Base-by-base conservation (phyloP, 2,329 filamentous ascomycete genomes). In the Lachnellula subtilissima region DNA sequence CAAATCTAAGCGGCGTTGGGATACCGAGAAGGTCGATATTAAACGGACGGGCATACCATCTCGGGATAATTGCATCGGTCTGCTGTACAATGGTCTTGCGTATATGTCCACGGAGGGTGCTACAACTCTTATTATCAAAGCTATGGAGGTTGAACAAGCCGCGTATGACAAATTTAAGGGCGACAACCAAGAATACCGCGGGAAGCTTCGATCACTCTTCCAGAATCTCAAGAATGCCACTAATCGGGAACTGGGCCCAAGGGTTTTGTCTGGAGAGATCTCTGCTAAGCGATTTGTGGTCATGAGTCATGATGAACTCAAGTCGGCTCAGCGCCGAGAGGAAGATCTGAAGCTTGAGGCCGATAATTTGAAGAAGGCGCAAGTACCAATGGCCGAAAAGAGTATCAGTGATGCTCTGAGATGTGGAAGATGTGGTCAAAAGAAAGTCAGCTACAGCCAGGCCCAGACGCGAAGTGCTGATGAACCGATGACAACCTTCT, bases 331-430 rank as follows among this genome's bases (percentile, higher is more conserved):
- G 72, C 88, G 89, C 73, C 84, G 86, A 59, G 84, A 84, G 66
- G 83, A 87, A 69, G 91, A 97, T 64, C 77, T 82, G 64, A 84
- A 85, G 71, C 80, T 96, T 50, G 81, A 91, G 70, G 85, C 89
- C 74, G 91, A 97, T 75, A 99, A 99, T 74, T 92, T 97, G 89
- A 91, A 91, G 77, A 91, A 93, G 74, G 91, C 94, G 1, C 95
- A 97, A 85, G 92, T 96, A 11, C 89, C 93, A 55, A 88, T 92
- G 79, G 88, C 85, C 17, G 88, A 96, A 75, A 94, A 91, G 80
- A 92, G 88, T 70, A 91, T 97, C 75, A 91, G 87, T 71, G 87
- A 88, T 70, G 89, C 87, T 55, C 80, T 97, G 68, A 87, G 90
- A 74, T 99, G 94, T 76, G 84, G 91, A 69, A 92, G 91, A 73